Base-by-base conservation (phyloP, 441 rosid genomes). In the Erodium texanum region DNA sequence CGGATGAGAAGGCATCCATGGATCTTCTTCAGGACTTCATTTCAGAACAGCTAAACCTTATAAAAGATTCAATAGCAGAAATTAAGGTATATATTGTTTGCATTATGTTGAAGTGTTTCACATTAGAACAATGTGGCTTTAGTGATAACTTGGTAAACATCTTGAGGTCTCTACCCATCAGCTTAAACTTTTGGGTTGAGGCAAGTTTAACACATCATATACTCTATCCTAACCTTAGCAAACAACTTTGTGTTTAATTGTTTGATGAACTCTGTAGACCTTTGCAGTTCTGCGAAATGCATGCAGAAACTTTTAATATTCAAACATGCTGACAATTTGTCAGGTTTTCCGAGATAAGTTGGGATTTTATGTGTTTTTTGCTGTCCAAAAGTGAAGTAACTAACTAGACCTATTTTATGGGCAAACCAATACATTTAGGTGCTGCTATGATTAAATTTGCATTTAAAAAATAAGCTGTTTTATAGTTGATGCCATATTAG, bases 31-130 rank as follows among this genome's bases (percentile, higher is more conserved):
- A 86, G 81, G 83, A 81, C 48, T 88, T 86, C 77, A 73, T 85
- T 69, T 69, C 75, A 62, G 89, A 87, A 70, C 92, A 77, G 75
- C 77, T 91, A 69, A 83, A 79, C 80, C 74, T 93, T 65, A 81
- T 74, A 67, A 89, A 74, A 77, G 88, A 82, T 66, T 74, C 80
- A 62, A 66, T 82, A 54, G 68, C 76, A 23, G 84, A 82, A 63
- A 74, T 69, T 71, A 87, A 87, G 98, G 98, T 90, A 84, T 67
- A 32, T 24, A 45, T 48, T 3, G 67, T 65, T 20, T 4, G 14
- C 34, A 29, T 3, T 29, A 29, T 29, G 34, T 29, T 29, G 34
- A 29, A 29, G 34, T 29, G 34, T 29, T 7, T 29, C 34, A 29
- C 34, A 29, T 29, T 29, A 29, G 34, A 29, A 29, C 6, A 29